Evolutionary conservation across 2,329 filamentous ascomycete genomes (phyloP).

Genomic region (Rhynchosporium graminicola): DNA sequence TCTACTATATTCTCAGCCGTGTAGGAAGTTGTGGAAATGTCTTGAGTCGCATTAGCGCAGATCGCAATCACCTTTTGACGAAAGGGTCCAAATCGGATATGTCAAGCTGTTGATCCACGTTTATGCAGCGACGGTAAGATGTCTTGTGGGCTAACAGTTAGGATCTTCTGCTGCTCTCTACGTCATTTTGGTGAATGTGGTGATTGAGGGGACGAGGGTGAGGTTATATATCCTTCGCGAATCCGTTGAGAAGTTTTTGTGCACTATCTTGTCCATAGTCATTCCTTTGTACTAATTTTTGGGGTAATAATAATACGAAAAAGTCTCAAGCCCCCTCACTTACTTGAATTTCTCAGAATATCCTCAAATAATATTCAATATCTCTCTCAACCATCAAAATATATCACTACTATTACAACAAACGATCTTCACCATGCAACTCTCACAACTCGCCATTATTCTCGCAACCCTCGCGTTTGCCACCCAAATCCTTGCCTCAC

Average conservation of each 20-base stretch:
- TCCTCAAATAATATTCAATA: too few species aligned
- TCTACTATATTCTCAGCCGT: too few species aligned
- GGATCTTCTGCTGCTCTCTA: conserved; percentile 12
- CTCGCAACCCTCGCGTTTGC: conserved; percentile 1
- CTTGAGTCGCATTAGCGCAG: not conserved
- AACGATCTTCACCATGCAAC: conserved; percentile 1
- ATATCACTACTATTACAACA: too few species aligned
- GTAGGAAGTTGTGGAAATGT: not conserved
- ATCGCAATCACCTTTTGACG: conserved; percentile 11
- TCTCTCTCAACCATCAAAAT: too few species aligned
- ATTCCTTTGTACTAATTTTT: not conserved
- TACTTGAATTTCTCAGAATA: not conserved
- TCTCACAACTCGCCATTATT: conserved; percentile 4
- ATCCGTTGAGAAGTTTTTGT: not conserved
- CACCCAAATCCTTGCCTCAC: conserved; percentile 3
- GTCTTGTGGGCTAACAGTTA: not conserved
- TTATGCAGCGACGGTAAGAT: not conserved
- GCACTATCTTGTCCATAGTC: not conserved
- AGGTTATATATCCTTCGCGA: not conserved
- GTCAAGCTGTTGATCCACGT: conserved; percentile 3
- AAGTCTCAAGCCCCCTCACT: not conserved
- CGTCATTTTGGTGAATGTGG: conserved; percentile 1
- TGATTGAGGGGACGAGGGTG: not conserved
- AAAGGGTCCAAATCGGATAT: not conserved
- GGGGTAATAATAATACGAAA: conserved; percentile 1